Evolutionary conservation across 208 protist species (phyloP), one percentile per base, ranked within the genome.

Genomic region (Naegleria lovaniensis): DNA sequence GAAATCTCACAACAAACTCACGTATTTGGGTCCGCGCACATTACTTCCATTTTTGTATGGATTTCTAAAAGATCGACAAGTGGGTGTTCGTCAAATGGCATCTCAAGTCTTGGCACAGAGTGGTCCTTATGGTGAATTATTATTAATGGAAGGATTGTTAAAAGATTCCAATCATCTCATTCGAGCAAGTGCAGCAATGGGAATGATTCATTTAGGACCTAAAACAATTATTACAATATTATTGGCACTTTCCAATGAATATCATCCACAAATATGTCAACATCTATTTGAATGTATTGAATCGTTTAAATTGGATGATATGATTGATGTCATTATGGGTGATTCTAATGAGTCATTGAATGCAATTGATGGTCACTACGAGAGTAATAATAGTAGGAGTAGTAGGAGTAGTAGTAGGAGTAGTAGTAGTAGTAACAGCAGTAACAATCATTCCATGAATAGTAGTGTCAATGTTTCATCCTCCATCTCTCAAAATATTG

Each of bases 91-190:
- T 29, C 16, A 52, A 38, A 87, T 87, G 40, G 29, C 83, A 13
- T 9, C 83, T 33, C 29, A 87, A 51, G 83, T 87, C 1, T 33
- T 87, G 11, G 36, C 83, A 51, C 40, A 33, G 6, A 36, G 38
- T 36, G 83, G 83, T 29, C 83, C 83, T 48, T 39, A 87, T 51
- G 83, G 83, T 29, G 83, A 87, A 38, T 87, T 87, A 51, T 87
- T 87, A 51, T 51, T 87, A 38, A 87, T 87, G 19, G 83, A 87
- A 51, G 83, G 38, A 87, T 51, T 87, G 29, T 36, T 87, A 15
- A 87, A 87, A 51, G 83, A 87, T 87, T 87, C 83, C 7, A 87
- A 87, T 51, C 0, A 5, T 29, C 11, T 87, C 29, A 87, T 87
- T 52, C 36, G 83, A 48, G 0, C 83, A 9, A 87, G 83, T 51